A percentile compares a stretch with the other conserved stretches of the same genome.
Conservation (phyloP, 73 alveolate species). For the Paramecium caudatum region DNA sequence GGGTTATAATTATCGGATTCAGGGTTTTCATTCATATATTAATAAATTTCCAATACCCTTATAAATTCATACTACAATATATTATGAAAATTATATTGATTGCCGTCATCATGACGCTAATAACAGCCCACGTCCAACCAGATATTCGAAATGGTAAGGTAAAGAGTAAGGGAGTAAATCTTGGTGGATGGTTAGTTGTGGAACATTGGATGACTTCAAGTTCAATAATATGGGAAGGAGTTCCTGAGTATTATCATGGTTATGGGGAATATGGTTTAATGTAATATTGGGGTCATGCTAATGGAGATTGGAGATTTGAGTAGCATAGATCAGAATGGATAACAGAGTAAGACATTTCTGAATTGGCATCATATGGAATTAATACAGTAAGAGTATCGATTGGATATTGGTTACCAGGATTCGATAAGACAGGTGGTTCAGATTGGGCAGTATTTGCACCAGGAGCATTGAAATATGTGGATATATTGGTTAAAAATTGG, state of each 20-base stretch:
- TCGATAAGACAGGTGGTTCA: conserved; percentile 57
- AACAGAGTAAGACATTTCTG: conserved; percentile 47
- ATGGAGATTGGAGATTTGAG: conserved; percentile 33
- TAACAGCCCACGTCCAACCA: not conserved
- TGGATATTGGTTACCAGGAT: conserved; percentile 66
- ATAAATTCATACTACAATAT: not conserved
- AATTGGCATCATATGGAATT: conserved; percentile 61
- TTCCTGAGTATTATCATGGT: conserved; percentile 7
- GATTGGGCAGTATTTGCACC: conserved; percentile 58
- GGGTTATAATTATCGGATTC: conserved; percentile 17
- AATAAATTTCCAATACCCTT: not conserved
- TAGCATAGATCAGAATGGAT: conserved; percentile 55
- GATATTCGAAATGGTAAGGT: conserved; percentile 52
- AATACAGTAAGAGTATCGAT: conserved; percentile 60
- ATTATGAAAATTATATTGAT: not conserved
- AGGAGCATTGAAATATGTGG: conserved; percentile 15
- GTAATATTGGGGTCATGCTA: conserved; percentile 57
- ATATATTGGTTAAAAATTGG: conserved; percentile 38
- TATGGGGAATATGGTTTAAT: conserved; percentile 60
- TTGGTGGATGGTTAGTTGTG: conserved; percentile 64
- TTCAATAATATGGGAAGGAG: conserved; percentile 64
- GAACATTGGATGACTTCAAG: conserved; percentile 68
- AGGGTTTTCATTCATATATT: not conserved
- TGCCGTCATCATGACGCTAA: not conserved
- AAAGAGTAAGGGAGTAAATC: conserved; percentile 54